A percentile compares a stretch with the other conserved stretches of the same genome.
Evolutionary conservation across 208 protist species (phyloP).

Genomic region (Endotrypanum monterogeii): DNA sequence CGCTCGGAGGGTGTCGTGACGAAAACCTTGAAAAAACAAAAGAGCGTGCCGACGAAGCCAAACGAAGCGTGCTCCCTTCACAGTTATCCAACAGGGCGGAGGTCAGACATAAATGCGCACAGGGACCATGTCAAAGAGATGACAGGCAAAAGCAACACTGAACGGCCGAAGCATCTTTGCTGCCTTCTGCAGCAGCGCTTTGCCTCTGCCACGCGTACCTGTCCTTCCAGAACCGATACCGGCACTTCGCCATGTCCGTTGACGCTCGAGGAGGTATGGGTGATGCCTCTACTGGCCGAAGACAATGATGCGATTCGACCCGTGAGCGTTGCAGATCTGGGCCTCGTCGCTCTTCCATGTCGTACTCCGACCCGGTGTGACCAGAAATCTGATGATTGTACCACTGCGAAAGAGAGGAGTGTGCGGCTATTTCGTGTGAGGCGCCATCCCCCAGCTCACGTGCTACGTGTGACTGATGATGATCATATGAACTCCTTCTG

Average conservation of each 20-base stretch:
- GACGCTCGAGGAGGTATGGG: conserved; percentile 22
- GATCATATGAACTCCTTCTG: not conserved
- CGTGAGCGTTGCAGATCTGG: not conserved
- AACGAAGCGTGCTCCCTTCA: not conserved
- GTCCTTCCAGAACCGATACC: not conserved
- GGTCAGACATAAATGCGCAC: not conserved
- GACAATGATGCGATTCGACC: not conserved
- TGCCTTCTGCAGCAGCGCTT: conserved; percentile 18
- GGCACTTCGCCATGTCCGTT: not conserved
- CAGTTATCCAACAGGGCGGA: not conserved
- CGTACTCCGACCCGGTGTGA: not conserved
- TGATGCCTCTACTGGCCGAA: conserved; percentile 16
- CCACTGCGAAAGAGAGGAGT: not conserved
- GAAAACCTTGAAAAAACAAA: not conserved
- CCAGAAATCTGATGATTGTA: not conserved
- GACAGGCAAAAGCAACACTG: not conserved
- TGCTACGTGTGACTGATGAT: not conserved
- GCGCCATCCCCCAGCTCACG: conserved; percentile 7
- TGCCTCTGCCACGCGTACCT: not conserved
- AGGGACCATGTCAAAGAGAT: not conserved
- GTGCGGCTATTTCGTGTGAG: not conserved
- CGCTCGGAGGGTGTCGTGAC: not conserved
- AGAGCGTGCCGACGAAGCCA: not conserved
- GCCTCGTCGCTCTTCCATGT: not conserved
- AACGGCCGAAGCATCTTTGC: not conserved